Evolutionary conservation across 192 early-diverging fungal genomes (phyloP), one percentile per base, ranked within the genome.

Genomic region (Umbelopsis sp.): DNA sequence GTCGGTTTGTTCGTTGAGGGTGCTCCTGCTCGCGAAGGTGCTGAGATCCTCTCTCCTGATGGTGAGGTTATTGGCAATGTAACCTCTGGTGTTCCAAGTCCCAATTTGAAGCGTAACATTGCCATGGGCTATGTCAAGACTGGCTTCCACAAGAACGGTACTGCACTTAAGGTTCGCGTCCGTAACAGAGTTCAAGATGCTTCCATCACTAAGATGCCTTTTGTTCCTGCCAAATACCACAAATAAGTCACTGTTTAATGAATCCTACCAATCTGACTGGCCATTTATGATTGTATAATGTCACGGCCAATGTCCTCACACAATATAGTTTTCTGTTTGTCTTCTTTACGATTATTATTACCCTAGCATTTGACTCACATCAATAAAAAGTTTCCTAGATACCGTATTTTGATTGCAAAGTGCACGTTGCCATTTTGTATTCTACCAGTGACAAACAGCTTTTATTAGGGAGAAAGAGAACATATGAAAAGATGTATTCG

Each of bases 91-190:
- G 92, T 92, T 71, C 97, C 97, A 29, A 90, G 91, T 6, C 97
- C 97, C 3, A 88, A 89, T 3, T 85, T 96, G 44, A 94, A 95
- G 83, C 92, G 96, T 84, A 99, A 99, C 84, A 84, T 99, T 71
- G 97, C 96, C 16, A 99, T 99, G 96, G 97, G 92, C 0, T 97
- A 97, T 71, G 94, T 99, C 45, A 83, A 89, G 78, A 87, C 87
- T 70, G 95, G 96, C 11, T 85, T 89, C 81, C 93, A 95, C 83
- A 98, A 98, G 88, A 80, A 77, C 24, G 94, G 92, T n/a, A 98
- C 97, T n/a, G 85, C 89, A 69, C 83, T 99, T 36, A 82, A 90
- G 83, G 96, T 99, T 53, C 89, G 91, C 75, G 97, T 99, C 52
- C 89, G 97, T 78, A 90, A 89, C 76, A 88, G 89, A 72, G 69